Evolutionary conservation across 2,329 filamentous ascomycete genomes (phyloP).

Genomic region (Pestalotiopsis sp.): DNA sequence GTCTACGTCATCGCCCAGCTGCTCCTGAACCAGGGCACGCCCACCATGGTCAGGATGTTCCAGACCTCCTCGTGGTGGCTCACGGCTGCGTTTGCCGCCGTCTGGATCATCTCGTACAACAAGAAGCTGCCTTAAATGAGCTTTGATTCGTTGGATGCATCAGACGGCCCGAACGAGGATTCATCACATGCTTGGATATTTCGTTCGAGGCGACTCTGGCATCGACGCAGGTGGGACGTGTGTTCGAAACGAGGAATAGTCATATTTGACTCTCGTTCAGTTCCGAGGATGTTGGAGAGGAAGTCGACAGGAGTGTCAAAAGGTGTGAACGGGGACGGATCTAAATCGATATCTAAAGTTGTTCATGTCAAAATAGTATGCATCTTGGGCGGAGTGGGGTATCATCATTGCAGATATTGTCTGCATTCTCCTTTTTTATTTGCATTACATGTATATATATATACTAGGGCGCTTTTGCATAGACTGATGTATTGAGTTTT

Average conservation of each 20-base stretch:
- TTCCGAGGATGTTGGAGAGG: neutral
- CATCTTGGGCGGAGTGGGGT: neutral
- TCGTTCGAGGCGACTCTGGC: neutral
- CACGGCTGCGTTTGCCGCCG: slow-evolving; percentile 24
- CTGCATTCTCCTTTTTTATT: neutral
- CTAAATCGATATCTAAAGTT: neutral
- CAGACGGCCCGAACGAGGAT: too few relatives aligned
- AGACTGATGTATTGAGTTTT: neutral
- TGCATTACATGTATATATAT: neutral
- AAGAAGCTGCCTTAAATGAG: slow-evolving; percentile 23
- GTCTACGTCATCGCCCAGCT: slow-evolving; percentile 43
- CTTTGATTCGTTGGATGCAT: neutral
- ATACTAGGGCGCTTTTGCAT: neutral
- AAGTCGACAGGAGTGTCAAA: neutral
- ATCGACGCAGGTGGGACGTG: too few relatives aligned
- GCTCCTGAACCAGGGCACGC: slow-evolving; percentile 41
- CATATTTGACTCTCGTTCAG: too few relatives aligned
- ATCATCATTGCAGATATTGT: neutral
- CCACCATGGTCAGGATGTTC: slow-evolving; percentile 24
- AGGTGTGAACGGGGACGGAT: neutral
- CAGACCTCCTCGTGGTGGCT: slow-evolving; percentile 27
- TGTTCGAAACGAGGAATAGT: too few relatives aligned
- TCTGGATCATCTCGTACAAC: slow-evolving; percentile 26
- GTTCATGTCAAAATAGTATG: neutral
- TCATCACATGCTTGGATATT: neutral